Base-by-base conservation (phyloP, 495 filamentous ascomycete genomes). In the Penicilliopsis zonata region DNA sequence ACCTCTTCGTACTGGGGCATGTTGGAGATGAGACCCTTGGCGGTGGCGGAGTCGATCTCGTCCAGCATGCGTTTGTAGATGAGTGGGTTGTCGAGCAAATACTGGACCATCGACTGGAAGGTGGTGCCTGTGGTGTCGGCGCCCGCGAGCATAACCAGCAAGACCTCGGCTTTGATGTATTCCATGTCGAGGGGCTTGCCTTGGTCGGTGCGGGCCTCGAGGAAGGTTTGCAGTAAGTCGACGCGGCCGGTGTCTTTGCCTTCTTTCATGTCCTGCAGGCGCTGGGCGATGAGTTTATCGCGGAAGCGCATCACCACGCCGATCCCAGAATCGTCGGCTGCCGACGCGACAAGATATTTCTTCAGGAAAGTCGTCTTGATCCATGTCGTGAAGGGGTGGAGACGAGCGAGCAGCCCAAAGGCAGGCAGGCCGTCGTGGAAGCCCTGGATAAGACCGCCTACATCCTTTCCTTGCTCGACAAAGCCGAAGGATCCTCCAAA, bases 401-500 rank as follows among this genome's bases (percentile, higher is more conserved):
- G 50, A 9, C 67, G 57, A 3, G 62, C 43, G 23, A 70, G 47
- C 13, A 69, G 38, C 1, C 64, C 66, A 24, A 76, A 60, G 3
- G 63, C 42, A 1, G 67, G 57, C 10, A 76, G 45, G 1, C 55
- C 57, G 16, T 59, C 57, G 29, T 73, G 63, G 40, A 74, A 65
- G 2, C 57, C 54, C 27, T 65, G 51, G 26, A 75, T 66, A 5
- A 80, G 59, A 15, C 66, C 61, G 22, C 64, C 59, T 18, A 71
- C 57, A 42, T 83, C 78, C 4, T 57, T 50, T 17, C 73, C 75
- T 32, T 58, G 59, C 25, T 67, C 58, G 2, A 81, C 53, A 42
- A 72, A 80, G 9, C 78, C 77, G 13, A 82, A 63, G 1, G 75
- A 62, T 19, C 65, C 53, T 9, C 76, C 75, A 43, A 77, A 77